A percentile compares a stretch with the other conserved stretches of the same genome.
phyloP scores from a whole-genome alignment of 768 basidiomycete species.

The Termitomyces sp. region DNA sequence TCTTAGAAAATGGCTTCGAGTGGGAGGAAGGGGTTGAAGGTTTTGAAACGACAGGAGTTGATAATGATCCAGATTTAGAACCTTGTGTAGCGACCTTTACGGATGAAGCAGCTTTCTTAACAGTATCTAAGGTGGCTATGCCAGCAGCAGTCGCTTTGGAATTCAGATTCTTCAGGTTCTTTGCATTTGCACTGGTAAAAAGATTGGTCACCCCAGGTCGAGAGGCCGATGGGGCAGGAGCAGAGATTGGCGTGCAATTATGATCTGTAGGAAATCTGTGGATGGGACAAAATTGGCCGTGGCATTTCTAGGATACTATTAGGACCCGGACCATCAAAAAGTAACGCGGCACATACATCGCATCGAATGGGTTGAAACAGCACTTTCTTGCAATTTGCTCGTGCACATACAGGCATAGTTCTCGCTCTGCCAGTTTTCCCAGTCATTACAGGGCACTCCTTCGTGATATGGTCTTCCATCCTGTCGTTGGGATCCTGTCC shows the following conservation, averaged over 20 bases:
- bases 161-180: constrained; percentile 37
- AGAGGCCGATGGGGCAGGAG: constrained; percentile 17
- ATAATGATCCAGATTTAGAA: constrained; percentile 11
- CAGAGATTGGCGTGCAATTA: constrained; percentile 36
- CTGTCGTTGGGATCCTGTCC: constrained; percentile 78
- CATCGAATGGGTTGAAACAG: constrained; percentile 74
- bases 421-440: constrained; percentile 46
- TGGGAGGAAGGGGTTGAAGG: constrained; percentile 12
- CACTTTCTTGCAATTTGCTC: constrained; percentile 65
- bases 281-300: constrained; percentile 66
- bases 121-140: constrained; percentile 16
- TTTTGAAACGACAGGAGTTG: constrained; percentile 18
- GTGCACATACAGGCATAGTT: constrained; percentile 56
- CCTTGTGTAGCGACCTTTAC: constrained; percentile 18
- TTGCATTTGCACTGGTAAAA: constrained; percentile 29
- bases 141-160: constrained; percentile 33
- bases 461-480: constrained; percentile 73
- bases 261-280: constrained; percentile 82
- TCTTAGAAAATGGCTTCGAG: constrained; percentile 39
- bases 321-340: not conserved
- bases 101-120: constrained; percentile 32
- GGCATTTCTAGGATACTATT: constrained; percentile 51
- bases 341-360: constrained; percentile 45
- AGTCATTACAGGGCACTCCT: constrained; percentile 66
- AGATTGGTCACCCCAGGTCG: constrained; percentile 12